These are phyloP conservation scores for Ascochyta pisi DNA, from an alignment of 2,329 filamentous ascomycete species.

Conservation along the genomic window DNA sequence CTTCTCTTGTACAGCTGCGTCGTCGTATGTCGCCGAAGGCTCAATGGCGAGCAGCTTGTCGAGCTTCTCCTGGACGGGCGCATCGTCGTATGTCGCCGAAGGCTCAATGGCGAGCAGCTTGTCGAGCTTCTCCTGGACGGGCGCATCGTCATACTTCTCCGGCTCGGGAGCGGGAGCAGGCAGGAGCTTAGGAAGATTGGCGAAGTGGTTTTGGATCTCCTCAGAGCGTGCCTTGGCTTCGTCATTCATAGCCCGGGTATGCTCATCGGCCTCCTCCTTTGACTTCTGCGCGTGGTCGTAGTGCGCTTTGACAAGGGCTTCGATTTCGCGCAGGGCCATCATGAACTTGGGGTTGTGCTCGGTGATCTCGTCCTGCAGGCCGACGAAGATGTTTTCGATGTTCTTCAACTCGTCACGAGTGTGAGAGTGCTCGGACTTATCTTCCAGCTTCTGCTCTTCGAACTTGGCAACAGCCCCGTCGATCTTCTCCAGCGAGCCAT, in stretches of 20 bases:
- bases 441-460: slow-evolving; percentile 76
- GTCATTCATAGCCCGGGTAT: slow-evolving; percentile 51
- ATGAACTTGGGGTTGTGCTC: slow-evolving; percentile 91
- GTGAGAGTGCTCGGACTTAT: slow-evolving; percentile 79
- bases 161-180: slow-evolving; percentile 48
- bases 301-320: slow-evolving; percentile 81
- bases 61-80: slow-evolving; percentile 63
- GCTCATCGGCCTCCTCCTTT: slow-evolving; percentile 53
- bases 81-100: slow-evolving; percentile 49
- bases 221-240: slow-evolving; percentile 53
- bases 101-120: slow-evolving; percentile 59
- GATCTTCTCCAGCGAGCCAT: slow-evolving; percentile 69
- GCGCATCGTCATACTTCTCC: slow-evolving; percentile 62
- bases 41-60: slow-evolving; percentile 60
- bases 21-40: slow-evolving; percentile 37
- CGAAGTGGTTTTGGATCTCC: slow-evolving; percentile 51
- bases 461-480: slow-evolving; percentile 78
- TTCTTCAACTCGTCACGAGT: slow-evolving; percentile 83
- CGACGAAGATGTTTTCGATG: slow-evolving; percentile 74
- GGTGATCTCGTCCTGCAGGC: slow-evolving; percentile 76
- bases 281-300: slow-evolving; percentile 82
- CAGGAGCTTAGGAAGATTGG: slow-evolving; percentile 54
- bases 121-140: slow-evolving; percentile 64
- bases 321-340: slow-evolving; percentile 83
- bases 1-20: slow-evolving; percentile 64